Evolutionary conservation across 2,329 filamentous ascomycete genomes (phyloP).

Genomic region (Fusarium abutilonis): DNA sequence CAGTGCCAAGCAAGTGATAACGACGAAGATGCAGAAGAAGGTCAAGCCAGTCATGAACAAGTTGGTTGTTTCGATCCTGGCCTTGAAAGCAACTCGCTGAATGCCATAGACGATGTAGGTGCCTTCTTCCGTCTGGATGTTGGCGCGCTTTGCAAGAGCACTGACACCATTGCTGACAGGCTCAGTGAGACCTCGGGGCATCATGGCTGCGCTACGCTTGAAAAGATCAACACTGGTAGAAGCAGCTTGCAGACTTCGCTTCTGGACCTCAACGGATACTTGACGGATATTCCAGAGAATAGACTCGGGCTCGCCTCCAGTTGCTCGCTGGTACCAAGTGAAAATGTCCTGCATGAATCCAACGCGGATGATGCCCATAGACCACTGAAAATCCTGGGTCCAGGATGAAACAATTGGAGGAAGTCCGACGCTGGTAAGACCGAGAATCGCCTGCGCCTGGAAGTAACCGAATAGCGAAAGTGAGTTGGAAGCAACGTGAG

Average conservation of each 20-base stretch:
- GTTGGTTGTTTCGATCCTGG: conserved; percentile 87
- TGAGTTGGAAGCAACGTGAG: conserved; percentile 92
- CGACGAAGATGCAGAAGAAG: conserved; percentile 87
- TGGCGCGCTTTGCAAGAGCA: conserved; percentile 63
- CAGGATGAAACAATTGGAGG: conserved; percentile 90
- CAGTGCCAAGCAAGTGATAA: conserved; percentile 77
- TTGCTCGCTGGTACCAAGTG: conserved; percentile 95
- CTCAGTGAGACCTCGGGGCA: conserved; percentile 55
- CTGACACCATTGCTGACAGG: conserved; percentile 52
- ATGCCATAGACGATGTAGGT: conserved; percentile 79
- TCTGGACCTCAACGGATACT: conserved; percentile 84
- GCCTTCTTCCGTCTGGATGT: conserved; percentile 63
- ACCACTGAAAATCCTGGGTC: conserved; percentile 99
- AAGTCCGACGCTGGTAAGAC: conserved; percentile 81
- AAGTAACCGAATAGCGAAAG: conserved; percentile 95
- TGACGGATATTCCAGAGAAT: conserved; percentile 78
- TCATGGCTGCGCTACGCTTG: conserved; percentile 65
- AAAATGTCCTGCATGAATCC: conserved; percentile 88
- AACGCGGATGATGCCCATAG: conserved; percentile 91
- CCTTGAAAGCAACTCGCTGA: conserved; percentile 86
- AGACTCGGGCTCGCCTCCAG: conserved; percentile 83
- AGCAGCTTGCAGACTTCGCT: conserved; percentile 58
- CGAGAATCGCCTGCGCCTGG: conserved; percentile 91
- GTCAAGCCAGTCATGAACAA: conserved; percentile 91
- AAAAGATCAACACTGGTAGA: conserved; percentile 56